Conservation (phyloP, 352 stramenopile genomes). For the Globisporangium canariense region DNA sequence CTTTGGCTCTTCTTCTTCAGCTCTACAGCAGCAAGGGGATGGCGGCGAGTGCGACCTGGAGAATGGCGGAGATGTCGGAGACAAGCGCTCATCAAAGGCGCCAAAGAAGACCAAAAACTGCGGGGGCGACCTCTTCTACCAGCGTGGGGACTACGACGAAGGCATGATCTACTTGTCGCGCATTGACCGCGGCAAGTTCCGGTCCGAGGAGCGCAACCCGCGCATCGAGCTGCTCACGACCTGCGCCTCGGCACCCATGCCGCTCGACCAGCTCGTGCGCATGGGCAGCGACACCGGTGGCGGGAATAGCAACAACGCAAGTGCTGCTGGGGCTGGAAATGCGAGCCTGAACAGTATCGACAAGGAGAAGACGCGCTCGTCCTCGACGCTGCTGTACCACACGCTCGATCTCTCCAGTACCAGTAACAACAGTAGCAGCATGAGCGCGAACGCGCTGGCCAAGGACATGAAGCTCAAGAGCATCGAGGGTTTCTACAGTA, state of each 20-base stretch:
- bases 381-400: conserved; percentile 22
- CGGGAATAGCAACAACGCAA: not conserved
- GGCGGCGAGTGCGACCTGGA: not conserved
- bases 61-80: not conserved
- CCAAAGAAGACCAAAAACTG: conserved; percentile 38
- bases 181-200: conserved; percentile 69
- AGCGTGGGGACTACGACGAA: conserved; percentile 82
- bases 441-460: conserved; percentile 33
- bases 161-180: conserved; percentile 84
- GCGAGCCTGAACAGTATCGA: conserved; percentile 3
- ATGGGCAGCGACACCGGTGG: conserved; percentile 21
- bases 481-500: conserved; percentile 72
- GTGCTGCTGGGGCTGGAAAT: not conserved
- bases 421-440: conserved; percentile 8
- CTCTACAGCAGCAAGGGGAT: not conserved
- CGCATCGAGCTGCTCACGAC: conserved; percentile 51
- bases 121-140: conserved; percentile 80
- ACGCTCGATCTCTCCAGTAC: conserved; percentile 22
- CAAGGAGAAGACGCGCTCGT: conserved; percentile 7
- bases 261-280: conserved; percentile 44
- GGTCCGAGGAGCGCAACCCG: conserved; percentile 49
- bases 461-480: conserved; percentile 78
- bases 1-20: conserved; percentile 21
- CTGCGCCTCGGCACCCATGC: conserved; percentile 35
- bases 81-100: conserved; percentile 14